These are phyloP conservation scores for Jimgerdemannia flammicorona DNA, from an alignment of 192 early-diverging fungal species.

Conservation along the genomic window DNA sequence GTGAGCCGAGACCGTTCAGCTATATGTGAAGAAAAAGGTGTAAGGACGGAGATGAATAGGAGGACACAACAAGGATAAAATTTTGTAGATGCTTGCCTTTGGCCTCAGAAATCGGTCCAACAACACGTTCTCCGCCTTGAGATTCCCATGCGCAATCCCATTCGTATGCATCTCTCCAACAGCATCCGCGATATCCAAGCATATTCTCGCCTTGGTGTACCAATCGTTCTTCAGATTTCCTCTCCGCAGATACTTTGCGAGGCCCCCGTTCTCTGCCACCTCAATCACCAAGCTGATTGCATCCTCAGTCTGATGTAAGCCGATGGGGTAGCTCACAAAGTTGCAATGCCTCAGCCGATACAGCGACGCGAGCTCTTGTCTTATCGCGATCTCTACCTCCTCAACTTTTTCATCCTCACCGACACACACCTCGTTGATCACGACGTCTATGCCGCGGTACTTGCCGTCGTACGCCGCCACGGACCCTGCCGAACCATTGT, in stretches of 20 bases:
- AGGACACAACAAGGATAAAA: not conserved
- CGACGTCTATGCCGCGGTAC: not conserved
- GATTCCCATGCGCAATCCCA: not conserved
- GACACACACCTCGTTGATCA: not conserved
- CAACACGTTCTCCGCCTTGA: not conserved
- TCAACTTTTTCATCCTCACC: not conserved
- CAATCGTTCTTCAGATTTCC: not conserved
- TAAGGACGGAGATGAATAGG: not conserved
- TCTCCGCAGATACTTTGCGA: not conserved
- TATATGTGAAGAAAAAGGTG: too few relatives aligned
- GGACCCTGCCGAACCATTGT: not conserved
- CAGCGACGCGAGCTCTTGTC: not conserved
- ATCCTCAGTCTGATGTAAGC: not conserved
- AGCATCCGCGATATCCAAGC: not conserved
- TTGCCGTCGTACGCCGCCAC: not conserved
- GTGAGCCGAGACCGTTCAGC: too few relatives aligned
- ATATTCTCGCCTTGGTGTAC: not conserved
- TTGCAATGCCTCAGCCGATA: not conserved
- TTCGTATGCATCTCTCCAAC: not conserved
- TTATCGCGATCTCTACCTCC: not conserved
- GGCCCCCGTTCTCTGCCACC: not conserved
- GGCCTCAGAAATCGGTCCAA: not conserved
- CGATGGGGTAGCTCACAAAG: not conserved
- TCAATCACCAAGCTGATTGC: not conserved
- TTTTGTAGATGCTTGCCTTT: not conserved